Base-by-base conservation (phyloP, 139 green algal genomes). In the Picochlorum costavermella region DNA sequence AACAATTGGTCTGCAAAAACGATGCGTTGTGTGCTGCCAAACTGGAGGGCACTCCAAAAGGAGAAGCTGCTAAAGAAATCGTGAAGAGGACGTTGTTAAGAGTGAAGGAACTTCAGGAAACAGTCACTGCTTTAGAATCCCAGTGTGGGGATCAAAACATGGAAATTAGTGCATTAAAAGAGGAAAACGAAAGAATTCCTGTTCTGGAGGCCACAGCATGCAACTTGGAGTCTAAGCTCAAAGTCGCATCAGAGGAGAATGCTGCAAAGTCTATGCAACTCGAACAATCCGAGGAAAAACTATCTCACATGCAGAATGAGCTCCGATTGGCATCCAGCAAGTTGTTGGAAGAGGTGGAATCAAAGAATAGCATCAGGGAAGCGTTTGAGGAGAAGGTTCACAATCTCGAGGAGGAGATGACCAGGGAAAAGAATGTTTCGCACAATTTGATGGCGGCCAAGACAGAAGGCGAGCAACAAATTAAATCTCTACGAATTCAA, bases 381-480 rank as follows among this genome's bases (percentile, higher is more conserved):
- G 17, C 31, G 17, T 44, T 57, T 36, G 56, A n/a, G 20, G 17
- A 62, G 56, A 36, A 57, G 5, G 33, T 62, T 36, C 16, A 16
- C 17, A 9, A 50, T 20, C 33, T 62, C 9, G n/a, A 44, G 17
- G 56, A 62, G 2, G 28, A 65, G 1, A 28, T 51, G 16, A 58
- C 13, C 13, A 26, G 29, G 23, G 13, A 53, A 28, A 50, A 65
- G 59, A n/a, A n/a, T 30, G 50, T 28, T 30, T 60, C 26, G 4
- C 12, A 55, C 6, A 65, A 26, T n/a, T 16, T 65, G 59, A 65
- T 6, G 59, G 25, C n/a, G 17, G 17, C 23, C 12, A 65, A 65
- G 59, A 51, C 28, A 51, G 46, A 53, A 53, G 16, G n/a, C 9
- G 46, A 53, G n/a, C 46, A 53, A 53, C 46, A 53, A 53, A 28